Base-by-base conservation (phyloP, 768 basidiomycete species). In the Rhizopogon rudus region DNA sequence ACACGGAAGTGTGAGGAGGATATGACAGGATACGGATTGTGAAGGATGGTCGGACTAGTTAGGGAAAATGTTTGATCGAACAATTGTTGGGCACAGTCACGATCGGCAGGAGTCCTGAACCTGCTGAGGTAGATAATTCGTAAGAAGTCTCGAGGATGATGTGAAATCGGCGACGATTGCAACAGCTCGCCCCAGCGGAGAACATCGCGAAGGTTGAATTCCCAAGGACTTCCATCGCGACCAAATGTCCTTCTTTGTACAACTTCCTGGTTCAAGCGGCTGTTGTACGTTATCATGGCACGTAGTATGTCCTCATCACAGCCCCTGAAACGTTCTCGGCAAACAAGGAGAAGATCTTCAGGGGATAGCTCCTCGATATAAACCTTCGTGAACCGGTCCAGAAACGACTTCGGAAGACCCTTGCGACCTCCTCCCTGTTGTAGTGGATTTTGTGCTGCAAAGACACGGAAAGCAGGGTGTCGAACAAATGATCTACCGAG, bases 311-410 rank as follows among this genome's bases (percentile, higher is more conserved):
- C 71, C 44, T 75, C 66, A 13, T 84, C 79, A 35, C 83, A 73
- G 14, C 75, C 71, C 5, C 88, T 87, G 69, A 88, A 91, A 20
- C 92, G 77, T 51, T 85, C 81, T 35, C 77, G 80, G 62, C 89
- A 95, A 55, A 98, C 87, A 20, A 86, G 71, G 43, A 86, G 75
- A 52, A 97, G 76, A 70, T 99, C 97, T 33, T 79, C 72, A 0
- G 86, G 68, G 1, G 85, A 81, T 39, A 98, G 81, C 61, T 96
- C 91, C 62, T 94, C 86, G 44, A 98, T 74, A 65, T 93, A 93
- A 40, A 98, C 97, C 68, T 94, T 95, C n/a, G 93, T 98, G 73
- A 99, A 99, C 14, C 97, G 87, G 69, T 99, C 97, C 53, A 98
- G 77, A 73, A 97, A 99, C 0, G 97, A 98, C 66, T 92, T 96